A percentile compares a stretch with the other conserved stretches of the same genome.
These are phyloP conservation scores for Lenwebbia sp. DNA, from an alignment of 345 rosid genomes.

Conservation along the genomic window DNA sequence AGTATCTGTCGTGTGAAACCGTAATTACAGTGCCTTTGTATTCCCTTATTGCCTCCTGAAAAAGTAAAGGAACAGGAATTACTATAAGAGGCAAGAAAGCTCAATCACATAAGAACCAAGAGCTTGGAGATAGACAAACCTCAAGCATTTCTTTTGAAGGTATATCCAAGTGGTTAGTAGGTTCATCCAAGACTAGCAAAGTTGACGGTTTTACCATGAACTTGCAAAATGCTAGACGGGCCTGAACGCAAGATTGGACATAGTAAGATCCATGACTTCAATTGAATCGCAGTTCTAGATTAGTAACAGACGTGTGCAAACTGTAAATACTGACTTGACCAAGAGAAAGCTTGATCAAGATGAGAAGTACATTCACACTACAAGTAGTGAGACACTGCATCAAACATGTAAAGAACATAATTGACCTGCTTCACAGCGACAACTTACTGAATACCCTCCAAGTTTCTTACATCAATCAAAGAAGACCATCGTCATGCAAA, in stretches of 20 bases:
- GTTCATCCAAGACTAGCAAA: slow-evolving; percentile 78
- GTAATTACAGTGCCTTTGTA: slow-evolving; percentile 79
- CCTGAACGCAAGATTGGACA: slow-evolving; percentile 26
- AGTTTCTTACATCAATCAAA: neutral
- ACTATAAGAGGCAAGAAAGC: neutral
- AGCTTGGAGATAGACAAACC: slow-evolving; percentile 22
- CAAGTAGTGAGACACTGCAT: neutral
- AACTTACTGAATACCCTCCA: neutral
- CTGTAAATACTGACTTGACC: neutral
- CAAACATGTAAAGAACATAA: neutral
- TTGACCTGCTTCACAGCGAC: neutral
- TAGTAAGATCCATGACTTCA: neutral
- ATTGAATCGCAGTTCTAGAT: neutral
- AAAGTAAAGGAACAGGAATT: neutral
- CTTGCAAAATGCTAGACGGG: slow-evolving; percentile 92
- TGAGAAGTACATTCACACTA: neutral
- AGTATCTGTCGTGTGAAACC: slow-evolving; percentile 87
- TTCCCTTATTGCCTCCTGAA: slow-evolving; percentile 86
- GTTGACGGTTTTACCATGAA: slow-evolving; percentile 95
- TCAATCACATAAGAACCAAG: neutral
- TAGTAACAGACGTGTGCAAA: neutral
- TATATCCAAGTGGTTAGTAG: slow-evolving; percentile 93
- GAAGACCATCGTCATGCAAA: neutral
- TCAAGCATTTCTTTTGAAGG: slow-evolving; percentile 99
- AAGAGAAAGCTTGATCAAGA: neutral